Evolutionary conservation across 176 grass and related monocot species (phyloP), one percentile per base, ranked within the genome.

Genomic region (Triticum aestivum): DNA sequence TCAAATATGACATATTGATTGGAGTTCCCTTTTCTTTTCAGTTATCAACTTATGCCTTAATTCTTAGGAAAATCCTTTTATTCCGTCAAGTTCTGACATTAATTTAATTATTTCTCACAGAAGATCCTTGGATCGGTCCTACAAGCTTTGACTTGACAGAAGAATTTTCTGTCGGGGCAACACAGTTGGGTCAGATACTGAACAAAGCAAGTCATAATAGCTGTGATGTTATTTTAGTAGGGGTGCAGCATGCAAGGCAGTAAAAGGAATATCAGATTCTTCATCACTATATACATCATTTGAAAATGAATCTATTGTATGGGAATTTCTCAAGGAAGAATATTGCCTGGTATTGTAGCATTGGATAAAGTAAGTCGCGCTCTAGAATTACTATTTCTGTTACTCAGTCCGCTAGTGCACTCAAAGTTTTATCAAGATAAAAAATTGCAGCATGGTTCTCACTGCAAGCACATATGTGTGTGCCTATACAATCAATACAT

Each of bases 251-350:
- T 95, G 91, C 88, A 89, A 91, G 39, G 81, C 90, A 76, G 69
- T 98, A 59, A 69, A 68, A 86, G 79, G 84, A 69, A 91, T 83
- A 44, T 69, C 69, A 21, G 79, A 68, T 86, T 84, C 29, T 33
- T 86, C 37, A 73, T 87, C 82, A 17, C 80, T 79, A 67, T 93
- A 82, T 86, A 79, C 47, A 68, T 33, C 85, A 82, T 90, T 94
- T 67, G 83, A 85, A 83, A 95, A 88, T 85, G 77, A 86, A 54
- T 88, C 89, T 82, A 87, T 92, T 84, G 86, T 95, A 74, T 98
- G 89, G 96, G 93, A 98, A 76, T 98, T 95, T 73, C 91, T 98
- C 35, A 93, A 94, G 93, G 93, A 86, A 92, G 90, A 88, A 82
- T 70, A 88, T 79, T 98, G 58, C 91, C 96, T 69, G 93, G 91